These are phyloP conservation scores for Phytophthora europaea DNA, from an alignment of 352 stramenopile genomes.

Conservation along the genomic window DNA sequence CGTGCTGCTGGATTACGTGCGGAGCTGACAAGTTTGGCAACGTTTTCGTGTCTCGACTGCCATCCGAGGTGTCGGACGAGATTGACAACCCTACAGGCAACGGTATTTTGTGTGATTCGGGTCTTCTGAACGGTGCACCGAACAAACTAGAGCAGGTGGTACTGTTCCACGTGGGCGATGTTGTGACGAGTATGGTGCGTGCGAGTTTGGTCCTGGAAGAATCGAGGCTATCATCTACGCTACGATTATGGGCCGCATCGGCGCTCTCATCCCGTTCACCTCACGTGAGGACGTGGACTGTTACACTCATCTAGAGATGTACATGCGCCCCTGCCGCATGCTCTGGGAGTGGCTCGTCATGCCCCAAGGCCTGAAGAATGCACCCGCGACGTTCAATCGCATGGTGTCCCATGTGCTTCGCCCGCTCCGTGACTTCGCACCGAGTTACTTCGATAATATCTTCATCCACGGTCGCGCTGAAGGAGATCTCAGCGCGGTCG, in stretches of 20 bases:
- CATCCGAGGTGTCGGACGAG: conserved; percentile 94
- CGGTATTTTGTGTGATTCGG: conserved; percentile 97
- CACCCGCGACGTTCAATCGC: too few species aligned
- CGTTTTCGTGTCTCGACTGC: conserved; percentile 96
- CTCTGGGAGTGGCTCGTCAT: too few species aligned
- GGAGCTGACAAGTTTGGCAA: conserved; percentile 99
- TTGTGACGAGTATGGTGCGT: conserved; percentile 98
- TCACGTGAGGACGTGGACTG: conserved; percentile 98
- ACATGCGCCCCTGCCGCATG: too few species aligned
- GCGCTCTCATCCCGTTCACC: conserved; percentile 97
- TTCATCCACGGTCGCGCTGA: too few species aligned
- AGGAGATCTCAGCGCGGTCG: too few species aligned
- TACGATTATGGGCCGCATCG: conserved; percentile 97
- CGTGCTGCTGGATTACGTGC: conserved; percentile 96
- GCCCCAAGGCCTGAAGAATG: too few species aligned
- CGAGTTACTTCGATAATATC: too few species aligned
- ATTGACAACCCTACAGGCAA: conserved; percentile 97
- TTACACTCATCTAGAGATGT: conserved; percentile 99
- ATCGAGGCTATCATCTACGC: conserved; percentile 98
- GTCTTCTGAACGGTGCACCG: conserved; percentile 92
- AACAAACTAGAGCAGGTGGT: conserved; percentile 98
- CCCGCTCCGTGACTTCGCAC: too few species aligned
- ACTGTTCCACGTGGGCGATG: conserved; percentile 98
- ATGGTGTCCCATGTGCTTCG: too few species aligned
- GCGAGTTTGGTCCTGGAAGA: conserved; percentile 95